Percentiles rank a stretch among this genome's conserved stretches.
phyloP scores from a whole-genome alignment of 495 filamentous ascomycete genomes.

The Tuber magnatum region DNA sequence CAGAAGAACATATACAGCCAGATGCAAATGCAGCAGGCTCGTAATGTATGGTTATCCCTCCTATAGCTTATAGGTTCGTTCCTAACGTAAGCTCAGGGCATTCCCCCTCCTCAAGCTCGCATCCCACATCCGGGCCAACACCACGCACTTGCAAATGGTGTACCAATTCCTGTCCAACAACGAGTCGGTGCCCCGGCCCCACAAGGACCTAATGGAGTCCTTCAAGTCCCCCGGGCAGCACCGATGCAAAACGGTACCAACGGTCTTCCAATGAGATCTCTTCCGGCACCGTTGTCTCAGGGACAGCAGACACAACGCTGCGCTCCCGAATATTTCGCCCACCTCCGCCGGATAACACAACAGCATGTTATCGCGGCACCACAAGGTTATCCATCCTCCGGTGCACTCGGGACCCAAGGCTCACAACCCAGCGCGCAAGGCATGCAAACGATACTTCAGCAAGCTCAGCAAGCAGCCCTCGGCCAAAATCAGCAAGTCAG shows the following conservation, averaged over 20 bases:
- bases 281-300: constrained; percentile 18
- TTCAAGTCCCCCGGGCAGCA: constrained; percentile 16
- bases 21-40: constrained; percentile 25
- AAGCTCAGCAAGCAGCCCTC: constrained; percentile 32
- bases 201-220: background rate
- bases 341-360: constrained; percentile 13
- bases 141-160: constrained; percentile 25
- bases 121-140: constrained; percentile 28
- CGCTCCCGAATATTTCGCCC: constrained; percentile 19
- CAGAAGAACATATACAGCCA: constrained; percentile 49
- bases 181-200: background rate
- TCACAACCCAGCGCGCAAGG: background rate
- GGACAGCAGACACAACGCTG: constrained; percentile 19
- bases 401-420: background rate
- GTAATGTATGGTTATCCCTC: constrained; percentile 16
- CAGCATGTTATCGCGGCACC: background rate
- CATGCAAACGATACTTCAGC: constrained; percentile 24
- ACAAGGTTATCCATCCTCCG: background rate
- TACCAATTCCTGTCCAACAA: constrained; percentile 18
- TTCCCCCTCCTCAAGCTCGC: constrained; percentile 21
- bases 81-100: background rate
- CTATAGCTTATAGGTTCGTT: background rate
- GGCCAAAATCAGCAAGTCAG: constrained; percentile 25
- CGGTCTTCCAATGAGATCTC: constrained; percentile 18
- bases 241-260: constrained; percentile 32